phyloP scores from a whole-genome alignment of 2,329 filamentous ascomycete genomes.

The Lasiodiplodia theobromae region DNA sequence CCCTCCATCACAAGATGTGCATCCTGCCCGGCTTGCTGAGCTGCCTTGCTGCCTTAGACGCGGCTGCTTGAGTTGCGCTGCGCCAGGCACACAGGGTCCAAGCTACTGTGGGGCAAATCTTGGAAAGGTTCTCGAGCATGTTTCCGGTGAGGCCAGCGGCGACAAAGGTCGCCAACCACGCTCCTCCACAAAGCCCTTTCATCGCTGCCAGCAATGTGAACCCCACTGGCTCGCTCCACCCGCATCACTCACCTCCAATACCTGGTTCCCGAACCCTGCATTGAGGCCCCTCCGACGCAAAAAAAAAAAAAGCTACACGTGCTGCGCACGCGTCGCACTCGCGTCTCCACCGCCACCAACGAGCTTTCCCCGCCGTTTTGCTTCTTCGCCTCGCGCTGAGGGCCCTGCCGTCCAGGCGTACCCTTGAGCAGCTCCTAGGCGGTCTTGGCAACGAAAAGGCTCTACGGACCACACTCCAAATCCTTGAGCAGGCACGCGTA shows the following conservation, averaged over 20 bases:
- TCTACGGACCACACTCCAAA: neutral
- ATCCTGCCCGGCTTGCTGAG: neutral
- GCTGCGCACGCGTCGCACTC: conserved; percentile 6
- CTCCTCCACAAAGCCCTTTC: conserved; percentile 7
- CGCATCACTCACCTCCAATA: neutral
- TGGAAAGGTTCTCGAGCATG: neutral
- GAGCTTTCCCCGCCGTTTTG: neutral
- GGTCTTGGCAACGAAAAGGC: neutral
- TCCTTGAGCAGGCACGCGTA: conserved; percentile 5
- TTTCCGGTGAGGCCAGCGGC: conserved; percentile 2
- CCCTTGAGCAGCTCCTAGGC: conserved; percentile 9
- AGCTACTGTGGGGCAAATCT: conserved; percentile 17
- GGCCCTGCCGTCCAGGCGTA: neutral
- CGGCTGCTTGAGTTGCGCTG: neutral
- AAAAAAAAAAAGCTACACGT: neutral
- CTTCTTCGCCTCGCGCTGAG: conserved; percentile 3
- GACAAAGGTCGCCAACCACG: conserved; percentile 16
- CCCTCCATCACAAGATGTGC: neutral
- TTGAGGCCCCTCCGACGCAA: neutral
- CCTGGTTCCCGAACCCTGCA: neutral
- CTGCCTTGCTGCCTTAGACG: neutral
- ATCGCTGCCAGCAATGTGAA: neutral
- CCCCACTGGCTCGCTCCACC: conserved; percentile 10
- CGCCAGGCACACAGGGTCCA: conserved; percentile 15
- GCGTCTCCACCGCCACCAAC: neutral